Evolutionary conservation across 1,284 basidiomycete genomes (phyloP).

Genomic region (Chondrostereum purpureum): DNA sequence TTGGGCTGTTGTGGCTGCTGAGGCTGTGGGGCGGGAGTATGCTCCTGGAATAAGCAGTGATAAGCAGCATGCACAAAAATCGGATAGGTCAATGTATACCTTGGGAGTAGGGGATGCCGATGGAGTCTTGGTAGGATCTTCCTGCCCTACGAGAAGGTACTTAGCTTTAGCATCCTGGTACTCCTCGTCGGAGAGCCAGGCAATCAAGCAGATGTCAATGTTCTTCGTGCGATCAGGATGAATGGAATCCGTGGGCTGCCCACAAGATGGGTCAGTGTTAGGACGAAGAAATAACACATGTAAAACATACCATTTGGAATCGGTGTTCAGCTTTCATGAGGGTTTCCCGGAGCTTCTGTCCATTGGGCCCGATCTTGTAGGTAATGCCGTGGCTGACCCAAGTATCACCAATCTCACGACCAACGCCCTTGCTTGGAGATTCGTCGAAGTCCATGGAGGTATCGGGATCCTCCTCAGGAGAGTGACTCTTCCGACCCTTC

Average conservation of each 20-base stretch:
- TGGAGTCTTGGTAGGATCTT: slow-evolving; percentile 31
- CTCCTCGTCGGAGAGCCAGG: slow-evolving; percentile 71
- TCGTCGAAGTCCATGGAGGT: slow-evolving; percentile 37
- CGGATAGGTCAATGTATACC: too few species aligned
- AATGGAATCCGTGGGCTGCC: slow-evolving; percentile 66
- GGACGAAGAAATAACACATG: slow-evolving; percentile 8
- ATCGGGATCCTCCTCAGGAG: slow-evolving; percentile 25
- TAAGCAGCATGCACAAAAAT: too few species aligned
- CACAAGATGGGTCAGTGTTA: slow-evolving; percentile 9
- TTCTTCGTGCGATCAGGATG: slow-evolving; percentile 66
- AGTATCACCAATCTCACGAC: slow-evolving; percentile 61
- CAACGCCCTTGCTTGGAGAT: slow-evolving; percentile 42
- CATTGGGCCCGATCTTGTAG: slow-evolving; percentile 66
- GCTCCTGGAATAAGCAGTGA: too few species aligned
- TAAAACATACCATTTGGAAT: slow-evolving; percentile 59
- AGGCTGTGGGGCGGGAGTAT: not conserved
- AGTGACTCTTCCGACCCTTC: slow-evolving; percentile 29
- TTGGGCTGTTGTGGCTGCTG: not conserved
- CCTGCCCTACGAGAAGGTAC: slow-evolving; percentile 64
- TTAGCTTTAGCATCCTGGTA: slow-evolving; percentile 56
- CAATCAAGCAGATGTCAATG: slow-evolving; percentile 64
- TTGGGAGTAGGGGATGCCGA: slow-evolving; percentile 33
- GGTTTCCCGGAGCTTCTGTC: slow-evolving; percentile 60
- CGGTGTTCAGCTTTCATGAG: slow-evolving; percentile 59
- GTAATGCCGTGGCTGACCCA: slow-evolving; percentile 64